Base-by-base conservation (phyloP, 75 land plant genomes). In the Azolla pinnata region DNA sequence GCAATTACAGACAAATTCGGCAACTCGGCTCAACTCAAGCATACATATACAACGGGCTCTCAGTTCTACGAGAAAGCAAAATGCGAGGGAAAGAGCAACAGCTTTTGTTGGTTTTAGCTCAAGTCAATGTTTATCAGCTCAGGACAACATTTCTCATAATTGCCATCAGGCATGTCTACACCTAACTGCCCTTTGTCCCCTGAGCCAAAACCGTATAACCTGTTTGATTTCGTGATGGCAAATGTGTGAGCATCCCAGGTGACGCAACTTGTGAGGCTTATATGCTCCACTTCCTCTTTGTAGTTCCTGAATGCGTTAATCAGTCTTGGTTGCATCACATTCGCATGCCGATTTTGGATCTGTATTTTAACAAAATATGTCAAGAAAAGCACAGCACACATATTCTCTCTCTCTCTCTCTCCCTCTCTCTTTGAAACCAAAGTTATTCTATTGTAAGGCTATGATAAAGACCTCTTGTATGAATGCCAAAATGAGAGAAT, bases 141-240 rank as follows among this genome's bases (percentile, higher is more conserved):
- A 0, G 93, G 93, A 31, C 50, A 76, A 9, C 79, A 86, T 61
- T 84, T 66, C 56, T 85, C 88, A 16, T 54, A 75, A 56, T 81
- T 81, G 46, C 72, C 59, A 23, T 49, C 85, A 31, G 59, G 53
- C 4, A 88, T 80, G 33, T 77, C 81, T 25, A 75, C 53, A 4
- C 93, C 93, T 1, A 88, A 83, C 83, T 88, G 93, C 14, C 93
- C 93, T 54, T 88, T 81, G 72, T 88, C 93, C 5, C 86, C 89
- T 0, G 93, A 82, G 5, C 93, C 93, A 61, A 85, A 88, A 38
- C 89, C 93, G 56, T 78, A 88, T 8, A 88, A 72, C 69, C 76
- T 79, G 16, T 82, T 86, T 4, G 89, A 74, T 31, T 88, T 85
- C 7, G 87, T 83, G 44, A 88, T 70, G 0, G 93, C 93, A 67